Percentiles rank a stretch among this genome's conserved stretches.
phyloP scores from a whole-genome alignment of 2,329 filamentous ascomycete genomes.

The Cytospora schulzeri region DNA sequence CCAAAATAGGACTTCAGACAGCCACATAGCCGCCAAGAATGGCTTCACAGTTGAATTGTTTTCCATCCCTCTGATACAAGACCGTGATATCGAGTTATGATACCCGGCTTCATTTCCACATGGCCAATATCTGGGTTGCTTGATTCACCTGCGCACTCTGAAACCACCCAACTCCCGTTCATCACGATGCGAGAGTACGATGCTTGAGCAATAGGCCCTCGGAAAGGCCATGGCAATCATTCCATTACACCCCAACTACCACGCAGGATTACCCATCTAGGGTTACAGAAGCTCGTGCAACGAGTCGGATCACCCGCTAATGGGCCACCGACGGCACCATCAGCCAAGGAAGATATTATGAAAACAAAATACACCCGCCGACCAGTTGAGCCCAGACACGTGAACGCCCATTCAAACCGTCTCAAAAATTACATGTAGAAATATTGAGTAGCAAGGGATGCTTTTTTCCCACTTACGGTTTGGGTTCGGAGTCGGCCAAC shows the following conservation, averaged over 20 bases:
- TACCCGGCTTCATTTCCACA: neutral
- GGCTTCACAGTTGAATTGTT: neutral
- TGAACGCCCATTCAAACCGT: neutral
- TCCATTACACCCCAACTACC: neutral
- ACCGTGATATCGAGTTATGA: neutral
- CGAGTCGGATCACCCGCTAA: neutral
- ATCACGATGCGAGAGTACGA: neutral
- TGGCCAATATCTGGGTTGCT: neutral
- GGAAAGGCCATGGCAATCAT: neutral
- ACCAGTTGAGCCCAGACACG: neutral
- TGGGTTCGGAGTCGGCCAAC: neutral
- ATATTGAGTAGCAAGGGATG: neutral
- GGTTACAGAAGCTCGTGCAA: neutral
- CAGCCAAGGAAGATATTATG: neutral
- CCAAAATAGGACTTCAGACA: neutral
- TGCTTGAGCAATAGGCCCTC: neutral
- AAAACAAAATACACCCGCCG: neutral
- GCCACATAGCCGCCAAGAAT: neutral
- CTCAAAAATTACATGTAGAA: neutral
- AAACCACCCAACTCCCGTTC: neutral
- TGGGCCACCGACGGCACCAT: neutral
- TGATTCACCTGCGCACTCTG: neutral
- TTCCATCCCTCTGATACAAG: neutral
- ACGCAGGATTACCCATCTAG: neutral
- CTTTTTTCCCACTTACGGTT: neutral